phyloP scores from a whole-genome alignment of 441 rosid species.

The Erysimum pusillum region DNA sequence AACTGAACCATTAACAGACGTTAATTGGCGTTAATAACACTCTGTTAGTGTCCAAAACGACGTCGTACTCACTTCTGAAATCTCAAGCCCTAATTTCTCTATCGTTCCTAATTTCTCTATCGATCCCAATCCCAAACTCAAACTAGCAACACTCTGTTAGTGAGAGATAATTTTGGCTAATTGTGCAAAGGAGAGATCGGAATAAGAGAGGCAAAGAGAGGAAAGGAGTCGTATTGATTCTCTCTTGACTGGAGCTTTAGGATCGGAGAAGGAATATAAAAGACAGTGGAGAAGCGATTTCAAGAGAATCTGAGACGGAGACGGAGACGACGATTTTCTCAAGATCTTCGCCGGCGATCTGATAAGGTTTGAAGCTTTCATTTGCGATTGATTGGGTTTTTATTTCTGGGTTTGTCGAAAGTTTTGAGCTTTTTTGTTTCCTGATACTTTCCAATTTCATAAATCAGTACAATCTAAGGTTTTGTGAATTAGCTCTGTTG shows the following conservation, averaged over 20 bases:
- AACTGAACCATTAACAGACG: too few species aligned
- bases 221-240: too few species aligned
- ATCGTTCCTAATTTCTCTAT: too few species aligned
- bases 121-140: too few species aligned
- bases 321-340: constrained; percentile 68
- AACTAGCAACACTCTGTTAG: too few species aligned
- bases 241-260: too few species aligned
- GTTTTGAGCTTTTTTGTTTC: constrained; percentile 2
- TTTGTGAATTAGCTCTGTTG: constrained; percentile 1
- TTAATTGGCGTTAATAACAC: too few species aligned
- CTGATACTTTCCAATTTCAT: neutral
- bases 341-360: constrained; percentile 92
- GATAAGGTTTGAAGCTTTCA: constrained; percentile 52
- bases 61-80: too few species aligned
- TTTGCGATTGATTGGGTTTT: neutral
- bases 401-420: constrained; percentile 21
- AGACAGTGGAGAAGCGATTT: constrained; percentile 42
- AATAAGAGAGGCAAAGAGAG: too few species aligned
- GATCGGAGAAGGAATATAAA: neutral
- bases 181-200: constrained; percentile 6
- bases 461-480: neutral
- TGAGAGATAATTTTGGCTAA: too few species aligned
- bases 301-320: constrained; percentile 48
- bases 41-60: too few species aligned
- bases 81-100: too few species aligned